Percentiles rank a stretch among this genome's conserved stretches.
These are phyloP conservation scores for Oropetium thomaeum DNA, from an alignment of 176 grass and related monocot genomes.

Conservation along the genomic window DNA sequence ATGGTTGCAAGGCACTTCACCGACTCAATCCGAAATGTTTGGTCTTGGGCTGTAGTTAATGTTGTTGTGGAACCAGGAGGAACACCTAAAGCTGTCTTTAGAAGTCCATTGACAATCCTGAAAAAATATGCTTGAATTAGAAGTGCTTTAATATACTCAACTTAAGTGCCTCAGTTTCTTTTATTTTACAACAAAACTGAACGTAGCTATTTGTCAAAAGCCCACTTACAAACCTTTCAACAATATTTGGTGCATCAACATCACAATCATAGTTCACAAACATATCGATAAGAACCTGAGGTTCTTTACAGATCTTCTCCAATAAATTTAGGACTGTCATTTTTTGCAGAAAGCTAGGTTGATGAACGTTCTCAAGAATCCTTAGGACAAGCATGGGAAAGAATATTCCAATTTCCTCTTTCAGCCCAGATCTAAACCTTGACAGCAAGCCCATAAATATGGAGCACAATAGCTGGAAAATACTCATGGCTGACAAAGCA, in stretches of 20 bases:
- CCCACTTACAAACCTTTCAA: conserved; percentile 69
- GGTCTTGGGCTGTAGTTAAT: conserved; percentile 76
- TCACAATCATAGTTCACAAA: conserved; percentile 99
- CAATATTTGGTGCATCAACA: conserved; percentile 93
- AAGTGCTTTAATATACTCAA: conserved; percentile 44
- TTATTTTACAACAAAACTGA: conserved; percentile 16
- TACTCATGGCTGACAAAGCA: conserved; percentile 83
- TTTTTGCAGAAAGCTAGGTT: conserved; percentile 96
- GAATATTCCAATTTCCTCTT: conserved; percentile 98
- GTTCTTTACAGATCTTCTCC: conserved; percentile 85
- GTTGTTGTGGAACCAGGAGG: conserved; percentile 77
- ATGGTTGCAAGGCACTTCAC: conserved; percentile 89
- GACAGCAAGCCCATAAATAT: conserved; percentile 87
- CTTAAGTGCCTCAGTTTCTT: background rate
- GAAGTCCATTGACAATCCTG: conserved; percentile 93
- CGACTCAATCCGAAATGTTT: conserved; percentile 88
- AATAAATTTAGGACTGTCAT: conserved; percentile 87
- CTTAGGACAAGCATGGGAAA: conserved; percentile 95
- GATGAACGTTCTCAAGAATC: conserved; percentile 90
- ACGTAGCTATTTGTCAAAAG: conserved; percentile 17
- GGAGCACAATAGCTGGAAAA: conserved; percentile 89
- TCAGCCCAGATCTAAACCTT: conserved; percentile 90
- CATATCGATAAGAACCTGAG: conserved; percentile 86
- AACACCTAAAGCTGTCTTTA: conserved; percentile 94
- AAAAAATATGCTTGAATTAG: conserved; percentile 64